Evolutionary conservation across 2,329 filamentous ascomycete species (phyloP).

Genomic region (Xenoacremonium recifei): DNA sequence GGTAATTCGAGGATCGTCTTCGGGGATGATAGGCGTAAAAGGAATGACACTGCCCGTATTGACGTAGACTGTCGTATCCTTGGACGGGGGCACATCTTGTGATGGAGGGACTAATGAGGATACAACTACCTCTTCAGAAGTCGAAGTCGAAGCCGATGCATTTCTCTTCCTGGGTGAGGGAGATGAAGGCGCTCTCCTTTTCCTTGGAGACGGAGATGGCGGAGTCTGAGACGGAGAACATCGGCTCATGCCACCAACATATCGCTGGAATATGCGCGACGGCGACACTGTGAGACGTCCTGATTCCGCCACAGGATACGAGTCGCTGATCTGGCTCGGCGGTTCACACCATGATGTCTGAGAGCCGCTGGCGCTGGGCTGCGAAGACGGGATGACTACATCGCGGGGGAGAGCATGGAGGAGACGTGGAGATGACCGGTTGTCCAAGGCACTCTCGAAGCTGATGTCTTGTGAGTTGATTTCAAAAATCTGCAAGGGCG

Average conservation of each 20-base stretch:
- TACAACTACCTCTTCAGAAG: conserved; percentile 8
- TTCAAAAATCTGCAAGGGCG: conserved; percentile 21
- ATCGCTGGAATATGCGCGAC: conserved; percentile 48
- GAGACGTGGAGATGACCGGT: conserved; percentile 35
- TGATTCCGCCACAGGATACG: conserved; percentile 41
- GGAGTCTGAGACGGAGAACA: conserved; percentile 23
- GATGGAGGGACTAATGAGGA: conserved; percentile 25
- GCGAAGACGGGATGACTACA: conserved; percentile 7
- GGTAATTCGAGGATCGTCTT: neutral
- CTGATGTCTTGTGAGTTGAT: conserved; percentile 41
- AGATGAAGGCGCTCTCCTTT: neutral
- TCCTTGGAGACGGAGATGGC: conserved; percentile 15
- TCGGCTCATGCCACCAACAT: conserved; percentile 33
- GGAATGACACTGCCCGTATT: conserved; percentile 19
- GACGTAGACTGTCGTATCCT: conserved; percentile 3
- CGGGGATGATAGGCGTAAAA: conserved; percentile 18
- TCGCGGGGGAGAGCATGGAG: conserved; percentile 3
- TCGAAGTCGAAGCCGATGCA: neutral
- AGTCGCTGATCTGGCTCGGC: conserved; percentile 55
- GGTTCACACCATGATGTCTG: conserved; percentile 41
- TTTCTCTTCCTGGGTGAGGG: conserved; percentile 5
- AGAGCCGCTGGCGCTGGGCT: conserved; percentile 11
- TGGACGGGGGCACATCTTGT: conserved; percentile 9
- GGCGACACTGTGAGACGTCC: conserved; percentile 40
- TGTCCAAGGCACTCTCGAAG: conserved; percentile 45